phyloP scores from a whole-genome alignment of 306 rosid genomes.

The Cucurbita moschata region DNA sequence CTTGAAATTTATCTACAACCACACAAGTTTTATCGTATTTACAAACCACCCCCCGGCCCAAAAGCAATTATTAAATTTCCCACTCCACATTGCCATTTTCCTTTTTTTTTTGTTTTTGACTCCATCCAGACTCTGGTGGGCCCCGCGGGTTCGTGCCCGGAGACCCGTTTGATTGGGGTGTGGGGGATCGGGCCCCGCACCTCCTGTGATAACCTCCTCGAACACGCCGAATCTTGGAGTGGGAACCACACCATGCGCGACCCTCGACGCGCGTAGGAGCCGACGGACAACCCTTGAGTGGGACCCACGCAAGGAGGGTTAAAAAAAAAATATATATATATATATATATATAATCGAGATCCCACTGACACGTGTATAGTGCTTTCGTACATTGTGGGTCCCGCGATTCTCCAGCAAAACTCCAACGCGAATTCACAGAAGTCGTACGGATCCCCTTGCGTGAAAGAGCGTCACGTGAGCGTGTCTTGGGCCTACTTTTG shows the following conservation, averaged over 20 bases:
- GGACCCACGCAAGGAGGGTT: background rate
- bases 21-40: background rate
- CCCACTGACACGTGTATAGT: conserved; percentile 5
- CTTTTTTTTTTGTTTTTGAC: background rate
- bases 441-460: conserved; percentile 5
- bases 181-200: background rate
- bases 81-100: background rate
- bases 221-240: background rate
- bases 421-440: background rate
- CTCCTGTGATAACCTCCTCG: background rate
- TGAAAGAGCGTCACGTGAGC: conserved; percentile 4
- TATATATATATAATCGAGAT: background rate
- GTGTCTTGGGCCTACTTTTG: background rate
- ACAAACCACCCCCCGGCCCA: background rate
- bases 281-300: background rate
- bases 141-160: background rate
- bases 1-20: background rate
- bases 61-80: background rate
- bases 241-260: conserved; percentile 1
- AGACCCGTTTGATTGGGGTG: background rate
- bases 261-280: background rate
- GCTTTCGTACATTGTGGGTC: background rate
- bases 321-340: background rate
- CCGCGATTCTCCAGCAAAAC: background rate
- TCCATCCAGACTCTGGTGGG: background rate